Conservation (phyloP, 306 rosid genomes). For the Acacia acuminata region DNA sequence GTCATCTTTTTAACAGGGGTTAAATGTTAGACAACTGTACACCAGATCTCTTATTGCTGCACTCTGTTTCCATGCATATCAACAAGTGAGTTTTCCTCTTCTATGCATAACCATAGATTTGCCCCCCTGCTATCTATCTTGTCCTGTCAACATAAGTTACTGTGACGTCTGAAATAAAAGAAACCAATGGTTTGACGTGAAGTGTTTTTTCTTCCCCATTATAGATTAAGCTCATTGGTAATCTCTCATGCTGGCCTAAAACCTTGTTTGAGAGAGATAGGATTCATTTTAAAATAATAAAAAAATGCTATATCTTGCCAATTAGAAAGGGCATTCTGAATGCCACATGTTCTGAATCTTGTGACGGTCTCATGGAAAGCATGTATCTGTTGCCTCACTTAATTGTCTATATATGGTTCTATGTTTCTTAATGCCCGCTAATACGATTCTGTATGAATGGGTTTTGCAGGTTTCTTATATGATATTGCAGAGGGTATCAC, state of each 20-base stretch:
- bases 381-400: neutral
- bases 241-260: slow-evolving; percentile 4
- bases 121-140: slow-evolving; percentile 1
- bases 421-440: neutral
- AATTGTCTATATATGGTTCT: neutral
- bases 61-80: slow-evolving; percentile 97
- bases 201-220: neutral
- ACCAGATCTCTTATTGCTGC: slow-evolving; percentile 90
- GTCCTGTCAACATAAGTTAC: slow-evolving; percentile 1
- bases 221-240: neutral
- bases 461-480: slow-evolving; percentile 86
- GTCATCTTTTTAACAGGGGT: slow-evolving; percentile 60
- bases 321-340: neutral
- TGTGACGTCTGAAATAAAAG: neutral
- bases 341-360: neutral
- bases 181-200: neutral
- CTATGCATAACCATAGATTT: slow-evolving; percentile 8
- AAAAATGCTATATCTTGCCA: neutral
- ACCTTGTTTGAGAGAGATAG: slow-evolving; percentile 1
- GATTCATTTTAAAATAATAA: neutral
- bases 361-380: slow-evolving; percentile 1
- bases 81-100: slow-evolving; percentile 66
- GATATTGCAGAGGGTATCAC: slow-evolving; percentile 99
- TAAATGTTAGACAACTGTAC: slow-evolving; percentile 69
- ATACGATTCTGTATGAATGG: slow-evolving; percentile 34